Evolutionary conservation across 2,329 filamentous ascomycete species (phyloP), one percentile per base, ranked within the genome.

Genomic region (Daldinia sp.): DNA sequence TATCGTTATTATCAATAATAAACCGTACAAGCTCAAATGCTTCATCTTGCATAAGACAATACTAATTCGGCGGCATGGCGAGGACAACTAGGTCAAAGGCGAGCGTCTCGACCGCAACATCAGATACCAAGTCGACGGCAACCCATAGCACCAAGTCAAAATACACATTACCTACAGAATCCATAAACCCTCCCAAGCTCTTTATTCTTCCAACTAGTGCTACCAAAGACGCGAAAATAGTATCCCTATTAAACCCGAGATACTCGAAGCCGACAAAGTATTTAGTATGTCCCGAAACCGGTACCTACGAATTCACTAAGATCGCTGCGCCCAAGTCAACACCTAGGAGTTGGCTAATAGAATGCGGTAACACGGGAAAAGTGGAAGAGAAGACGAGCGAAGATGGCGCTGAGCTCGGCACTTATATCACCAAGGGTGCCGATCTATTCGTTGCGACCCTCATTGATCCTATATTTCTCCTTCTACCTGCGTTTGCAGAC

Each of bases 361-460:
- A 85, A 58, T 71, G 55, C 30, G 27, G 43, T 56, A 19, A 39
- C n/a, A 68, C 52, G 3, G 64, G 70, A 5, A 65, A 73, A 9
- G 62, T 70, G 8, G 21, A 63, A 27, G 58, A 63, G 15, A 54
- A 61, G 7, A 70, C 62, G n/a, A 51, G 45, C 2, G 41, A 64
- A 32, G 64, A 69, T 29, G 70, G 74, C 23, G 69, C 61, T 27
- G 68, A 63, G 21, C 73, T 77, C n/a, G 59, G 70, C n/a, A 61
- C 76, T 0, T 76, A 79, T 34, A 69, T 92, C 21, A 84, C 88
- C 30, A 88, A 88, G 71, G 83, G 83, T 41, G 87, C 92, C 30
- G 88, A 93, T 62, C 79, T 98, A n/a, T 90, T 91, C 71, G 78
- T 98, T 61, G 92, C 94, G 7, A 97, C 95, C 1, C 86, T 88